Percentiles rank a stretch among this genome's conserved stretches.
Conservation (phyloP, 257 asterid species). For the Cynanchum wilfordii region DNA sequence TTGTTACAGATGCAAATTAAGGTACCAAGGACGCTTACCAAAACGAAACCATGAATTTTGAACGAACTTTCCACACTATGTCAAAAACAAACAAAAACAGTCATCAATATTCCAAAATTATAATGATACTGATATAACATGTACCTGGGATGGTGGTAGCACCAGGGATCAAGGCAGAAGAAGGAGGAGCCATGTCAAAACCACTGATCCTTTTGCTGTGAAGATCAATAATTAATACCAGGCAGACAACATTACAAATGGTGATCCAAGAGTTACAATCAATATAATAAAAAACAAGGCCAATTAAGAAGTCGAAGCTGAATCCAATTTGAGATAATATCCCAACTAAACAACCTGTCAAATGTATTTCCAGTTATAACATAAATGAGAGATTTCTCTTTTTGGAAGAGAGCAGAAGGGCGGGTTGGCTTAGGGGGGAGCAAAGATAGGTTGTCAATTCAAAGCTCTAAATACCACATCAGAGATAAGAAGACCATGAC, state of each 20-base stretch:
- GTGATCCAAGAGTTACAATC: conserved; percentile 3
- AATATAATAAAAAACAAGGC: not conserved
- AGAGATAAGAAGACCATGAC: not conserved
- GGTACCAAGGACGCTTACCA: conserved; percentile 79
- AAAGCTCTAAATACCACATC: not conserved
- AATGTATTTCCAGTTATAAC: not conserved
- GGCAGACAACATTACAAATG: conserved; percentile 21
- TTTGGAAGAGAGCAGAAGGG: not conserved
- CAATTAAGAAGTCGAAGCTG: not conserved
- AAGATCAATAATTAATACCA: conserved; percentile 26
- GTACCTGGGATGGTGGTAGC: conserved; percentile 44
- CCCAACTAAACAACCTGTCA: not conserved
- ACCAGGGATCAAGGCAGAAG: conserved; percentile 45
- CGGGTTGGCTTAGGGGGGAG: not conserved
- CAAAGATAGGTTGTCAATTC: not conserved
- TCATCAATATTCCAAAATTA: conserved; percentile 31
- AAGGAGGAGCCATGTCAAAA: conserved; percentile 10
- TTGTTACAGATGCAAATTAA: conserved; percentile 34
- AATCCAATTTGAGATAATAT: not conserved
- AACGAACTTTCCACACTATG: conserved; percentile 78
- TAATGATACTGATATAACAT: conserved; percentile 19
- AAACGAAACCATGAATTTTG: conserved; percentile 70
- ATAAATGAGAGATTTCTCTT: too few relatives aligned
- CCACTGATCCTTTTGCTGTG: conserved; percentile 15
- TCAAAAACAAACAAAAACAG: conserved; percentile 43